These are phyloP conservation scores for Heterobasidion irregulare DNA, from an alignment of 1,284 basidiomycete species.

Conservation along the genomic window DNA sequence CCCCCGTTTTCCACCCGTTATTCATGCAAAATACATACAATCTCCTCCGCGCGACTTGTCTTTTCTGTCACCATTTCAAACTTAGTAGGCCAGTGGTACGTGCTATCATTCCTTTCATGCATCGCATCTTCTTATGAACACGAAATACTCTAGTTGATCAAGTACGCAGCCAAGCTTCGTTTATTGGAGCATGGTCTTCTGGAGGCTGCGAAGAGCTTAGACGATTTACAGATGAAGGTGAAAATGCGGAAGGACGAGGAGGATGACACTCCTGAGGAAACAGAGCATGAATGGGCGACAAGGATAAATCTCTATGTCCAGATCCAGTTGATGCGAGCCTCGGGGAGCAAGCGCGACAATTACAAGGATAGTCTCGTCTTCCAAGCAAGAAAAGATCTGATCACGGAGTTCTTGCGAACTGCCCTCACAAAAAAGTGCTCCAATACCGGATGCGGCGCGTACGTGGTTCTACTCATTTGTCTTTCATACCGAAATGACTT, in stretches of 20 bases:
- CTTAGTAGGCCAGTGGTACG: slow-evolving; percentile 69
- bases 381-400: slow-evolving; percentile 78
- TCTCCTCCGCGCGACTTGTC: slow-evolving; percentile 83
- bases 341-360: slow-evolving; percentile 62
- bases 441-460: slow-evolving; percentile 75
- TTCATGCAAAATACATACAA: slow-evolving; percentile 94
- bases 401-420: slow-evolving; percentile 77
- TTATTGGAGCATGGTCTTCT: slow-evolving; percentile 88
- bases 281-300: slow-evolving; percentile 56
- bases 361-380: slow-evolving; percentile 90
- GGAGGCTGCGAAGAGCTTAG: slow-evolving; percentile 73
- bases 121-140: not conserved
- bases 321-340: slow-evolving; percentile 50
- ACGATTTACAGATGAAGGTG: slow-evolving; percentile 43
- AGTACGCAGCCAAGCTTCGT: slow-evolving; percentile 83
- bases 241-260: slow-evolving; percentile 24
- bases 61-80: slow-evolving; percentile 96
- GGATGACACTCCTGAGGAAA: slow-evolving; percentile 36
- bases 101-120: slow-evolving; percentile 8
- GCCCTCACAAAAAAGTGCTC: slow-evolving; percentile 69
- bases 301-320: slow-evolving; percentile 72
- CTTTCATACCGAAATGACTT: slow-evolving; percentile 3
- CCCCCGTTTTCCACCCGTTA: slow-evolving; percentile 94
- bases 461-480: slow-evolving; percentile 26
- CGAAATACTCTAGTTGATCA: slow-evolving; percentile 48